These are phyloP conservation scores for Candida odintsovae DNA, from an alignment of 805 yeast species.

Conservation along the genomic window DNA sequence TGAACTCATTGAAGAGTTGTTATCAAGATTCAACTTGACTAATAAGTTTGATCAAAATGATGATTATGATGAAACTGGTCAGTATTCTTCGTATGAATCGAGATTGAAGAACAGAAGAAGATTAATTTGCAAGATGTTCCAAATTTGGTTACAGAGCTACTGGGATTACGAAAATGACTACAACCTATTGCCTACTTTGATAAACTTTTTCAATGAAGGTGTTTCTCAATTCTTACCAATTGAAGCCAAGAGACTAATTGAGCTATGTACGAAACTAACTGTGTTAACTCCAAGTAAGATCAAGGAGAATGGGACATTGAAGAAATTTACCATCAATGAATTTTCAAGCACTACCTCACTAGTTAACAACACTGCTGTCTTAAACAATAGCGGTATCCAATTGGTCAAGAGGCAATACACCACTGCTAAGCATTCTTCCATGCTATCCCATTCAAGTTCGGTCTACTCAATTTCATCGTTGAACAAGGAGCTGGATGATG, in stretches of 20 bases:
- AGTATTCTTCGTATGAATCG: conserved; percentile 31
- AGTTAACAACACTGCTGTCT: neutral
- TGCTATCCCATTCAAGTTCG: conserved; percentile 33
- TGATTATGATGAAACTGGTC: conserved; percentile 28
- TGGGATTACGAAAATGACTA: conserved; percentile 70
- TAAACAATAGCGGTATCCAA: conserved; percentile 30
- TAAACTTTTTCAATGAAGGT: conserved; percentile 77
- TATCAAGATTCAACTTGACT: conserved; percentile 54
- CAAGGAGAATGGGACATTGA: conserved; percentile 10
- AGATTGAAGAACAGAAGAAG: conserved; percentile 53
- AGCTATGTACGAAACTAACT: conserved; percentile 54
- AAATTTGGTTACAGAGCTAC: conserved; percentile 84
- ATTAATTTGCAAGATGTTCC: conserved; percentile 62
- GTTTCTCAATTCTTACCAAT: conserved; percentile 55
- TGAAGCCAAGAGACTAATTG: conserved; percentile 58
- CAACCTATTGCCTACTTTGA: conserved; percentile 56
- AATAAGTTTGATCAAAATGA: conserved; percentile 30
- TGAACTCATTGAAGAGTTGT: conserved; percentile 63
- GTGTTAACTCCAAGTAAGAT: conserved; percentile 47
- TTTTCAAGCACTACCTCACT: conserved; percentile 1
- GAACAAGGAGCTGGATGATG: conserved; percentile 23
- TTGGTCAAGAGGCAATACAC: conserved; percentile 47
- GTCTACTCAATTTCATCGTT: conserved; percentile 26
- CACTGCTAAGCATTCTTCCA: conserved; percentile 22
- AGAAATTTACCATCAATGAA: neutral